phyloP scores from a whole-genome alignment of 1,284 basidiomycete genomes.

The Irpex sp. region DNA sequence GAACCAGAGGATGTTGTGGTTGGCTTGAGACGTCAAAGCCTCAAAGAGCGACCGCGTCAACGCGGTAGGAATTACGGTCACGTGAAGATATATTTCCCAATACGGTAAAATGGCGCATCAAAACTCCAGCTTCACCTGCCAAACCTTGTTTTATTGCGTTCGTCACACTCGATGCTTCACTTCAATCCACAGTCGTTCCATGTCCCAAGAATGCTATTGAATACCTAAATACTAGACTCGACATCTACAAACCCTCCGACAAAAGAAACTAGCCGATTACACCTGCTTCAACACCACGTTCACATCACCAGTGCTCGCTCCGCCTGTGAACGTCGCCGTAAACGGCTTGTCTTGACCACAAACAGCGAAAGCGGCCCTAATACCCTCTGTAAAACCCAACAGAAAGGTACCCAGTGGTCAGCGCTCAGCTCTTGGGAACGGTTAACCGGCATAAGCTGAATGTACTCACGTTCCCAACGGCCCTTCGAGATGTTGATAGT shows the following conservation, averaged over 20 bases:
- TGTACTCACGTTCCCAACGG: slow-evolving; percentile 26
- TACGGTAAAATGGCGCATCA: too few species aligned
- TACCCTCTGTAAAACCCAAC: slow-evolving; percentile 18
- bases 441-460: too few species aligned
- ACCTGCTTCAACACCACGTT: slow-evolving; percentile 16
- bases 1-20: too few species aligned
- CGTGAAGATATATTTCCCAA: too few species aligned
- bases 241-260: background rate
- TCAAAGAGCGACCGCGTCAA: too few species aligned
- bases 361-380: slow-evolving; percentile 27
- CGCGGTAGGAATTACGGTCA: too few species aligned
- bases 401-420: background rate
- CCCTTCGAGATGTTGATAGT: slow-evolving; percentile 31
- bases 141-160: too few species aligned
- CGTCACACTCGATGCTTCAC: too few species aligned
- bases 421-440: too few species aligned
- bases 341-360: slow-evolving; percentile 29
- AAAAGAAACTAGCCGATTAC: background rate
- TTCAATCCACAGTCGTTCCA: background rate
- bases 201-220: background rate
- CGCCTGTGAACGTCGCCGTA: slow-evolving; percentile 28
- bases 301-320: slow-evolving; percentile 26
- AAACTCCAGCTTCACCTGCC: too few species aligned
- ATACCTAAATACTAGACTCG: background rate
- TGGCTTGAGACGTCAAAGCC: too few species aligned